Conservation (phyloP, 192 early-diverging fungal species). For the Mycoemilia scoparia region DNA sequence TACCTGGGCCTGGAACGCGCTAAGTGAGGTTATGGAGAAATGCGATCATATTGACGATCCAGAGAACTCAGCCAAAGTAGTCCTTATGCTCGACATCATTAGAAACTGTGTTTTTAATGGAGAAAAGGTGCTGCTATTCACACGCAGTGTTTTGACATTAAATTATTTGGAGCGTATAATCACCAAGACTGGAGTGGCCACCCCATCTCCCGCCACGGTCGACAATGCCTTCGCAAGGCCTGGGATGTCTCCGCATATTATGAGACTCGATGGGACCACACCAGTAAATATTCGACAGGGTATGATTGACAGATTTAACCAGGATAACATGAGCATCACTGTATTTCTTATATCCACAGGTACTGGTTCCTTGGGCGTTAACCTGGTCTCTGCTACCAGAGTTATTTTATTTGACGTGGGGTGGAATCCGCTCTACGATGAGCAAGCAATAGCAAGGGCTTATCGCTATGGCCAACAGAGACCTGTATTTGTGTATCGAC, state of each 20-base stretch:
- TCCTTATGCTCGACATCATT: constrained; percentile 38
- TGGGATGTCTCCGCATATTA: not conserved
- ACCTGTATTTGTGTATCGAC: constrained; percentile 49
- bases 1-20: too few species aligned
- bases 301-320: constrained; percentile 47
- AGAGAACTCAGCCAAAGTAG: constrained; percentile 29
- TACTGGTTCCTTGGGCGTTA: constrained; percentile 38
- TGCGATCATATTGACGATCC: too few species aligned
- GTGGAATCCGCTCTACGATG: constrained; percentile 64
- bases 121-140: constrained; percentile 60
- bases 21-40: too few species aligned
- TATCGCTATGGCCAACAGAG: constrained; percentile 53
- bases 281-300: constrained; percentile 26
- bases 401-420: constrained; percentile 55
- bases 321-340: constrained; percentile 3
- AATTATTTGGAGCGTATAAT: constrained; percentile 17
- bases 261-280: constrained; percentile 39
- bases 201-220: not conserved
- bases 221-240: not conserved
- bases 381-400: constrained; percentile 48
- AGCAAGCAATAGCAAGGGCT: constrained; percentile 53
- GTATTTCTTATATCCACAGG: constrained; percentile 44
- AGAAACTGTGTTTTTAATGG: constrained; percentile 15
- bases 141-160: constrained; percentile 47
- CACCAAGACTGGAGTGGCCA: constrained; percentile 3